Evolutionary conservation across 352 stramenopile species (phyloP).

Genomic region (Phytophthora pistaciae): DNA sequence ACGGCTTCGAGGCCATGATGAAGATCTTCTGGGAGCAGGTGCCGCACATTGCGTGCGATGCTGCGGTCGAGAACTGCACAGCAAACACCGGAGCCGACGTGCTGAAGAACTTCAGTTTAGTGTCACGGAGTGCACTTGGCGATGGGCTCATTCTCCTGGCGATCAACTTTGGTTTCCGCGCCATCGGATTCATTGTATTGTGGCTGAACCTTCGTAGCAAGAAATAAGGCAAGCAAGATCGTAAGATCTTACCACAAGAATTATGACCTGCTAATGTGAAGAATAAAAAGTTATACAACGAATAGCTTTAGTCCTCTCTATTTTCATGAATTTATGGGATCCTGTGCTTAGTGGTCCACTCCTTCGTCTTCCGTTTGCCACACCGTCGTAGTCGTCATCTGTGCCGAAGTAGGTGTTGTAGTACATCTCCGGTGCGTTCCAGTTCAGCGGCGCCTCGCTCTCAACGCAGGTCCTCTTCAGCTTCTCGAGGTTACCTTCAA

Average conservation of each 20-base stretch:
- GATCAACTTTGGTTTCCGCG: constrained; percentile 48
- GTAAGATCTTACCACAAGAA: neutral
- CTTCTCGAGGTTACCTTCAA: too few relatives aligned
- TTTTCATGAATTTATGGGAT: too few relatives aligned
- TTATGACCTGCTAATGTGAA: neutral
- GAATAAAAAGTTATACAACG: neutral
- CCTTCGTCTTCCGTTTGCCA: too few relatives aligned
- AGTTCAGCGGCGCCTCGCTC: too few relatives aligned
- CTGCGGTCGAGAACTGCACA: constrained; percentile 34
- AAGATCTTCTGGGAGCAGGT: constrained; percentile 44
- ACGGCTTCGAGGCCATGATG: constrained; percentile 43
- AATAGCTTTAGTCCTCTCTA: neutral
- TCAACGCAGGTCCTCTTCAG: too few relatives aligned
- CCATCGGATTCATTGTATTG: constrained; percentile 35
- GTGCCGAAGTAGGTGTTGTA: too few relatives aligned
- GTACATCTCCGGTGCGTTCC: too few relatives aligned
- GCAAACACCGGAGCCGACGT: constrained; percentile 38
- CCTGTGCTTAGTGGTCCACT: too few relatives aligned
- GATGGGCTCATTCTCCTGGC: constrained; percentile 38
- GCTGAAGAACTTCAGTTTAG: constrained; percentile 45
- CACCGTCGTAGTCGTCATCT: too few relatives aligned
- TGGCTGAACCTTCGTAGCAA: constrained; percentile 36
- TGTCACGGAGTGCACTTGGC: constrained; percentile 22
- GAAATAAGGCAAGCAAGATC: constrained; percentile 13
- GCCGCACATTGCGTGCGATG: constrained; percentile 29